Evolutionary conservation across 75 land plant species (phyloP).

Genomic region (Pinus albicaulis): DNA sequence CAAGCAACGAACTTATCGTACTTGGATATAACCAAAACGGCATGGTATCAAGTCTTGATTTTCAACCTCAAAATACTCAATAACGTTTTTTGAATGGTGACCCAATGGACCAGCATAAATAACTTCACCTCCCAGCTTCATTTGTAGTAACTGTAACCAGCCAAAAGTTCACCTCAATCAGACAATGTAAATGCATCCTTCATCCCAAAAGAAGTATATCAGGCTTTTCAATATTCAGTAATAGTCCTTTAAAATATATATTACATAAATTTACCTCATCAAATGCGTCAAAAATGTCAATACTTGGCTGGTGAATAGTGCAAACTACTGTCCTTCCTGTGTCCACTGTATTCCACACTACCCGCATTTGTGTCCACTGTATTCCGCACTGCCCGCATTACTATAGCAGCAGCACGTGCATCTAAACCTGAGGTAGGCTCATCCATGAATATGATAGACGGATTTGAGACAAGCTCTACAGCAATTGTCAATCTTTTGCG

Average conservation of each 20-base stretch:
- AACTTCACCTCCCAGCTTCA: constrained; percentile 66
- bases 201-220: background rate
- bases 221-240: constrained; percentile 5
- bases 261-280: constrained; percentile 27
- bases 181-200: background rate
- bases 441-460: constrained; percentile 44
- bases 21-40: background rate
- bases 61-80: constrained; percentile 62
- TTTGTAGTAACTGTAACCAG: constrained; percentile 49
- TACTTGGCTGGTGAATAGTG: constrained; percentile 29
- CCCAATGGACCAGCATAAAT: constrained; percentile 69
- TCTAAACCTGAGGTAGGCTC: constrained; percentile 38
- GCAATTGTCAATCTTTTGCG: constrained; percentile 36
- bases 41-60: background rate
- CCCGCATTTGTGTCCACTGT: too few species aligned
- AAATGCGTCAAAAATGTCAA: constrained; percentile 42
- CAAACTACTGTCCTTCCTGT: constrained; percentile 39
- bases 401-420: constrained; percentile 29
- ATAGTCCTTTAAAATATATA: too few species aligned
- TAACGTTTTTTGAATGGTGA: constrained; percentile 41
- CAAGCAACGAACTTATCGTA: background rate
- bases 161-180: background rate
- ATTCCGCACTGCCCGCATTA: too few species aligned
- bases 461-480: constrained; percentile 37
- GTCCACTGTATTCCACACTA: constrained; percentile 32